Evolutionary conservation across 106 monocot species (phyloP), one percentile per base, ranked within the genome.

Genomic region (Platanthera zijinensis): DNA sequence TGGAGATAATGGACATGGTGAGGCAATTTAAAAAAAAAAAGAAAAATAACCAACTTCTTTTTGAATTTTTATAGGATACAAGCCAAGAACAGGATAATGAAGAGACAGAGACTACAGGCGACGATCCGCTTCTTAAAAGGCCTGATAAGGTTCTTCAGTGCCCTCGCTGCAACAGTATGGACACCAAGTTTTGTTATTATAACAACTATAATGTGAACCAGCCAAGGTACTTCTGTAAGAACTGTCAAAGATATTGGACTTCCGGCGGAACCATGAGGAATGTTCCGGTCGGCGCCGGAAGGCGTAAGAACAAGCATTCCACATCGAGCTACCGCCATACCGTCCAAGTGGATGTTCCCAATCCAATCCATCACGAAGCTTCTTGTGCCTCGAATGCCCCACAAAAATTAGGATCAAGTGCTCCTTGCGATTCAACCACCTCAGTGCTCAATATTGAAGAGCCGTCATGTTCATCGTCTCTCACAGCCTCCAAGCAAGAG

Each of bases 221-320:
- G 75, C 97, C 97, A 12, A 79, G 94, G 46, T 92, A 99, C 82
- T 99, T 94, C 56, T 99, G 97, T 72, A 94, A 92, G 83, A 99
- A 94, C 75, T 99, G 97, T 50, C 94, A 99, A 71, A 87, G 97
- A 84, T 99, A 99, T 74, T 99, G 97, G 97, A 99, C 97, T 78
- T 91, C 97, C 62, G 97, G 97, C 10, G 97, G 97, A 32, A 88
- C 89, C 12, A 99, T 99, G 94, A 87, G 97, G 76, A 99, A 99
- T 80, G 97, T 99, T 10, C 92, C 97, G 15, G 89, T 99, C 10
- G 97, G 97, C 75, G 94, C 97, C 63, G 97, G 97, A 75, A 89
- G 91, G 72, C 89, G 97, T 47, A 99, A 94, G 69, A 89, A 85
- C 56, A 99, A 99, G 78, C 78, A 94, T 71, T 76, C 96, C 69